Base-by-base conservation (phyloP, 176 grass and related monocot species). In the Carex myosuroides region DNA sequence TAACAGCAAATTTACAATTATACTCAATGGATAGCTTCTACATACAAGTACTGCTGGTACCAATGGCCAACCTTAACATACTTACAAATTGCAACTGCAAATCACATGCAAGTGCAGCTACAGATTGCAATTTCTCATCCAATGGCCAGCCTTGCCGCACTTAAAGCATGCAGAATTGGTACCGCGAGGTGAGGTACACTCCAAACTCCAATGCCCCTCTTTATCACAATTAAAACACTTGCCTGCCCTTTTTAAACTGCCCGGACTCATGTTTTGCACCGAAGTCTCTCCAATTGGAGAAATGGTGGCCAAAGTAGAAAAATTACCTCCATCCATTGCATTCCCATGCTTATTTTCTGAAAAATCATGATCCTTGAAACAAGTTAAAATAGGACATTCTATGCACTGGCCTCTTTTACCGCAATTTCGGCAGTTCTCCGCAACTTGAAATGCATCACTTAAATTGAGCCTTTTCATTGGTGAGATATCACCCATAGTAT, bases 381-480 rank as follows among this genome's bases (percentile, higher is more conserved):
- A 75, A 54, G 71, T 16, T 54, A 75, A 54, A 29, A 75, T 54
- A 6, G 71, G 71, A 54, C 71, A 75, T 26, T 75, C 21, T 29
- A 54, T 29, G 48, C 71, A 75, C 54, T 30, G 46, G 13, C 71
- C 71, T 20, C 14, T 75, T 46, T 4, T 13, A 29, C 20, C 46
- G 13, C 71, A 75, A 13, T 1, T 54, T 13, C 0, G 46, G 22
- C 71, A 75, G 20, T 54, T 54, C 13, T 16, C 11, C 22, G 9
- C 46, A 75, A 26, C 71, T 52, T 9, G 71, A 46, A 2, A 54
- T 54, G 44, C 8, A 16, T 82, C 80, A 52, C 14, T 39, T 29
- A 82, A 8, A 82, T 82, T 82, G 6, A 82, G 62, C 44, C 60
- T 66, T 67, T 82, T 82, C 80, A 67, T 64, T 64, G 80, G 80